phyloP scores from a whole-genome alignment of 108 stramenopile genomes.

The Stephanodiscus minutulus region DNA sequence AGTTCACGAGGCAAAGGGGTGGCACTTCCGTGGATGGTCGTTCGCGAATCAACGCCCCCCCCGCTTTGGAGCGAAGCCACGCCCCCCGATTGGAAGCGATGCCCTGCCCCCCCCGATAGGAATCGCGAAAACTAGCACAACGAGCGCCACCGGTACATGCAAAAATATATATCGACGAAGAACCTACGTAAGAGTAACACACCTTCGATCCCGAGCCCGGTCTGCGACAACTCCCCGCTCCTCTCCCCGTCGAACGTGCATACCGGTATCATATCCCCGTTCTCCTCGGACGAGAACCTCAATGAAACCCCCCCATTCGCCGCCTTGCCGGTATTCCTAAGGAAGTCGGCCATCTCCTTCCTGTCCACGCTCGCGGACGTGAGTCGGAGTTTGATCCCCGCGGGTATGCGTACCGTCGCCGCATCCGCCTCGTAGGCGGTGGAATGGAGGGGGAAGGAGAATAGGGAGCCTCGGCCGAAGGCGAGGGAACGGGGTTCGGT shows the following conservation, averaged over 20 bases:
- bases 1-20: too few species aligned
- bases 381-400: conserved; percentile 19
- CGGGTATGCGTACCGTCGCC: conserved; percentile 39
- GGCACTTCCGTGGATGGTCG: too few species aligned
- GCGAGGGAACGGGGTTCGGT: conserved; percentile 32
- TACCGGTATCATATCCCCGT: conserved; percentile 40
- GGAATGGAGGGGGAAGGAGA: conserved; percentile 43
- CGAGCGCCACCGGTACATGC: too few species aligned
- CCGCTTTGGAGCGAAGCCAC: too few species aligned
- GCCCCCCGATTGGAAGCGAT: too few species aligned
- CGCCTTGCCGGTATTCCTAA: background rate
- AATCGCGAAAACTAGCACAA: too few species aligned
- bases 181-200: too few species aligned
- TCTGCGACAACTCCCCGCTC: conserved; percentile 32
- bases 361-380: conserved; percentile 18
- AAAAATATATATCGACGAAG: too few species aligned
- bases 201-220: conserved; percentile 44
- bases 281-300: conserved; percentile 50
- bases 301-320: conserved; percentile 19
- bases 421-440: conserved; percentile 48
- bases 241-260: conserved; percentile 45
- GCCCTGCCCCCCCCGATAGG: too few species aligned
- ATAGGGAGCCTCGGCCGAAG: conserved; percentile 33
- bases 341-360: conserved; percentile 33
- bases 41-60: too few species aligned